Conservation (phyloP, 192 early-diverging fungal species). For the Linnemannia exigua region DNA sequence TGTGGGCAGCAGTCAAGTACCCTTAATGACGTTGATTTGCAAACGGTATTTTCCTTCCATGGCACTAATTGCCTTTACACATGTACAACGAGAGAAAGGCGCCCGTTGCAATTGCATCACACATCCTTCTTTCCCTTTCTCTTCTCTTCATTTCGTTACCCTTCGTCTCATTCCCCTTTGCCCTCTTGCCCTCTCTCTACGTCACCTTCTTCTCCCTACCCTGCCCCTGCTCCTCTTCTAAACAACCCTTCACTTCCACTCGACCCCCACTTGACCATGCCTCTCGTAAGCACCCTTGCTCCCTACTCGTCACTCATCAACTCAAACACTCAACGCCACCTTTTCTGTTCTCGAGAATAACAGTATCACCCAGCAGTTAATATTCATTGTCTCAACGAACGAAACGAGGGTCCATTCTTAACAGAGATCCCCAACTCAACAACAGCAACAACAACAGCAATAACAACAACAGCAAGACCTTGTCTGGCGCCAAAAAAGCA, state of each 20-base stretch:
- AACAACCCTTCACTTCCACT: not conserved
- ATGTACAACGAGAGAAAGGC: too few relatives aligned
- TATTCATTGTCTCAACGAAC: not conserved
- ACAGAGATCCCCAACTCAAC: too few relatives aligned
- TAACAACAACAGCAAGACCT: not conserved
- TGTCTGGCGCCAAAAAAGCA: not conserved
- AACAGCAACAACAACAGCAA: too few relatives aligned
- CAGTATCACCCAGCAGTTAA: not conserved
- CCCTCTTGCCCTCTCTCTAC: not conserved
- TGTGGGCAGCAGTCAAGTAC: too few relatives aligned
- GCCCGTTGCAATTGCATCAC: not conserved
- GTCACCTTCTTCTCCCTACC: not conserved
- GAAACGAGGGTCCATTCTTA: not conserved
- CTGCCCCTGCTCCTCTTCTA: conserved; percentile 6
- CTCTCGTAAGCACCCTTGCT: not conserved
- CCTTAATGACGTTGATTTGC: too few relatives aligned
- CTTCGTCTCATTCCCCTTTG: not conserved
- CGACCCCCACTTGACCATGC: not conserved
- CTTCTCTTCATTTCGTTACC: not conserved
- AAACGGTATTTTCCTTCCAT: too few relatives aligned
- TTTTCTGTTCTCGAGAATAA: not conserved
- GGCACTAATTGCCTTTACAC: too few relatives aligned
- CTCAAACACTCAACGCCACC: not conserved
- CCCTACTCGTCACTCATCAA: not conserved
- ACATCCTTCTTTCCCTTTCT: not conserved